Conservation (phyloP, 2,329 filamentous ascomycete genomes). For the Claviceps sp. region DNA sequence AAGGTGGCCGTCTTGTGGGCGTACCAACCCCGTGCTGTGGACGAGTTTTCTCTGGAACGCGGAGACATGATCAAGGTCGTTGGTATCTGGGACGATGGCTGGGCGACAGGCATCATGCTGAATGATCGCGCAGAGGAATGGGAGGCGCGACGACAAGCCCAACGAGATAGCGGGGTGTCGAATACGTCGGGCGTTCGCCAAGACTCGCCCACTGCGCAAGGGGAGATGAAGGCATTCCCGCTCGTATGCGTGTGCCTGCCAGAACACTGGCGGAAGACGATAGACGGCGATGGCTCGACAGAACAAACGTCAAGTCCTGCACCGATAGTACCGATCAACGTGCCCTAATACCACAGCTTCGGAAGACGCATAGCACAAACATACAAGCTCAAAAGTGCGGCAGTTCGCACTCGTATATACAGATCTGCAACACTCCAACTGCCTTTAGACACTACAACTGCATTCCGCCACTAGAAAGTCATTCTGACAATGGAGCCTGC, state of each 20-base stretch:
- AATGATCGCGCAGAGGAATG: slow-evolving; percentile 79
- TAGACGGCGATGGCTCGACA: slow-evolving; percentile 71
- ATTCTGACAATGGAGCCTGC: too few species aligned
- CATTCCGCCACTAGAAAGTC: too few species aligned
- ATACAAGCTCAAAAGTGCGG: background rate
- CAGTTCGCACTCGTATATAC: slow-evolving; percentile 3
- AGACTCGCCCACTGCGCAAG: slow-evolving; percentile 46
- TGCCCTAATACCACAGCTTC: background rate
- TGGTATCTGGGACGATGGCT: slow-evolving; percentile 98
- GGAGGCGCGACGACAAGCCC: slow-evolving; percentile 60
- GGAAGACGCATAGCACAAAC: background rate
- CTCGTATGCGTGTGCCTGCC: slow-evolving; percentile 91
- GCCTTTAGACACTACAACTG: background rate
- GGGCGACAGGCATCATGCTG: slow-evolving; percentile 84
- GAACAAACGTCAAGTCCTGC: slow-evolving; percentile 41
- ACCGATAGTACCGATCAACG: slow-evolving; percentile 1
- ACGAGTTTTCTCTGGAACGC: slow-evolving; percentile 86
- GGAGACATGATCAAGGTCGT: slow-evolving; percentile 98
- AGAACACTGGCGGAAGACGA: slow-evolving; percentile 92
- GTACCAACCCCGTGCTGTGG: slow-evolving; percentile 83
- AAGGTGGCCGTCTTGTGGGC: slow-evolving; percentile 89
- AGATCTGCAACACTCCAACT: slow-evolving; percentile 1
- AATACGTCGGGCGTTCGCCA: slow-evolving; percentile 55
- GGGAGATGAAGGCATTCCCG: slow-evolving; percentile 95
- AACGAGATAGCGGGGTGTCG: slow-evolving; percentile 88